Evolutionary conservation across 108 stramenopile species (phyloP).

Genomic region (Cyclostephanos tholiformis): DNA sequence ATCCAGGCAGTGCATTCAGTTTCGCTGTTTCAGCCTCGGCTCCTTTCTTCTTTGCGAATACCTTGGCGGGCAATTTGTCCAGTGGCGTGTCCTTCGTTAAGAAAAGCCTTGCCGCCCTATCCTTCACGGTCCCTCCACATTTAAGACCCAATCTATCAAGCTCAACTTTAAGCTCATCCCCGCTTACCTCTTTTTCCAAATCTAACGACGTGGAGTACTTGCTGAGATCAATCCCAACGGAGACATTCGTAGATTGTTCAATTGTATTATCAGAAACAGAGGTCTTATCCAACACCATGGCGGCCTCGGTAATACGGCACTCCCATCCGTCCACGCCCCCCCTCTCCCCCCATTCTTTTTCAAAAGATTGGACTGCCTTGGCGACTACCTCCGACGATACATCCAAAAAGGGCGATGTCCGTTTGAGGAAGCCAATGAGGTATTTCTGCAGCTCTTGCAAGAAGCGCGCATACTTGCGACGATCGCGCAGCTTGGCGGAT

Average conservation of each 20-base stretch:
- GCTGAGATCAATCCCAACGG: slow-evolving; percentile 62
- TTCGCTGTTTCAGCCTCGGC: slow-evolving; percentile 1
- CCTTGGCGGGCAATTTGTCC: slow-evolving; percentile 83
- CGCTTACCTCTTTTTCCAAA: slow-evolving; percentile 71
- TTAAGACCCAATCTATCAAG: slow-evolving; percentile 90
- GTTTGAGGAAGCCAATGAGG: slow-evolving; percentile 66
- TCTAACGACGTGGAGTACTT: slow-evolving; percentile 61
- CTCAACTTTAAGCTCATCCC: slow-evolving; percentile 86
- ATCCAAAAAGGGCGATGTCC: slow-evolving; percentile 73
- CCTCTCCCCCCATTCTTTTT: slow-evolving; percentile 57
- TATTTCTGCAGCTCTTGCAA: slow-evolving; percentile 64
- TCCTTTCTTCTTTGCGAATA: slow-evolving; percentile 64
- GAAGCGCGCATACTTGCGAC: slow-evolving; percentile 78
- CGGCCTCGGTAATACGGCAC: slow-evolving; percentile 62
- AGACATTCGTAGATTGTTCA: slow-evolving; percentile 2
- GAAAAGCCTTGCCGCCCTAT: slow-evolving; percentile 91
- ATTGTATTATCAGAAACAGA: neutral
- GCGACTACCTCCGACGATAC: slow-evolving; percentile 48
- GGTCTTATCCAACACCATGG: slow-evolving; percentile 43
- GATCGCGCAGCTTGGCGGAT: slow-evolving; percentile 67
- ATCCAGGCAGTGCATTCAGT: neutral
- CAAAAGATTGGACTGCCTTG: slow-evolving; percentile 58
- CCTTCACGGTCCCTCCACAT: slow-evolving; percentile 91
- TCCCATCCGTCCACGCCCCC: slow-evolving; percentile 76
- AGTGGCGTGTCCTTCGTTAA: slow-evolving; percentile 84